Percentiles rank a stretch among this genome's conserved stretches.
These are phyloP conservation scores for Buxus sempervirens DNA, from an alignment of 164 flowering plant species.

Conservation along the genomic window DNA sequence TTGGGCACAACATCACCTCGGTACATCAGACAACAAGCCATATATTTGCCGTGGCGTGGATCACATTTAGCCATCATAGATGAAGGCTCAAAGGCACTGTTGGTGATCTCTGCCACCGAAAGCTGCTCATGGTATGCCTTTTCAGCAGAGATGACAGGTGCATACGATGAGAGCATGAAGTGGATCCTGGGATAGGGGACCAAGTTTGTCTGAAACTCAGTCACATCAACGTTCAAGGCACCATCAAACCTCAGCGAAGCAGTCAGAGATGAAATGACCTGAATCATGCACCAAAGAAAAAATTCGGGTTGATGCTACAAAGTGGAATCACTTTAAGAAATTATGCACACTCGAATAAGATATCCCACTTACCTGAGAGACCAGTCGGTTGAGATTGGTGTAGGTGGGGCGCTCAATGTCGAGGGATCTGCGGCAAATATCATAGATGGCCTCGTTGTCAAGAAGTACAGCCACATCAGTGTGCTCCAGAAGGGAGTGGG, in stretches of 20 bases:
- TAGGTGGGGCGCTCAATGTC: slow-evolving; percentile 61
- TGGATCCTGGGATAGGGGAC: slow-evolving; percentile 64
- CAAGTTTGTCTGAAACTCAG: slow-evolving; percentile 60
- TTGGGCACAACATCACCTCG: slow-evolving; percentile 62
- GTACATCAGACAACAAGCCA: slow-evolving; percentile 61
- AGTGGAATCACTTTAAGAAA: background rate
- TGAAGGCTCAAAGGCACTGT: slow-evolving; percentile 56
- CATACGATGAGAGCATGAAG: slow-evolving; percentile 61
- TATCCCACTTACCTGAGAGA: slow-evolving; percentile 37
- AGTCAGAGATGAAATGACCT: slow-evolving; percentile 59
- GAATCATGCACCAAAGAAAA: slow-evolving; percentile 3
- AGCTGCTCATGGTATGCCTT: slow-evolving; percentile 58
- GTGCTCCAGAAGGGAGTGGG: slow-evolving; percentile 25
- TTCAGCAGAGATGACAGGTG: slow-evolving; percentile 57
- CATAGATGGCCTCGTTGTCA: slow-evolving; percentile 54
- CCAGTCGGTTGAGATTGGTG: slow-evolving; percentile 56
- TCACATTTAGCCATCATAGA: slow-evolving; percentile 69
- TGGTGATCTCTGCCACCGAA: slow-evolving; percentile 60
- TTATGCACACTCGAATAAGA: background rate
- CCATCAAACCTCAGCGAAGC: slow-evolving; percentile 62
- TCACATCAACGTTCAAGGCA: slow-evolving; percentile 54
- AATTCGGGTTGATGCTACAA: background rate
- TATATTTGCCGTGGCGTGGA: slow-evolving; percentile 58
- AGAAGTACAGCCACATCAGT: slow-evolving; percentile 37
- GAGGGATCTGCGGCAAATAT: slow-evolving; percentile 51